Conservation (phyloP, 129 eudicot genomes). For the Tagetes patula region DNA sequence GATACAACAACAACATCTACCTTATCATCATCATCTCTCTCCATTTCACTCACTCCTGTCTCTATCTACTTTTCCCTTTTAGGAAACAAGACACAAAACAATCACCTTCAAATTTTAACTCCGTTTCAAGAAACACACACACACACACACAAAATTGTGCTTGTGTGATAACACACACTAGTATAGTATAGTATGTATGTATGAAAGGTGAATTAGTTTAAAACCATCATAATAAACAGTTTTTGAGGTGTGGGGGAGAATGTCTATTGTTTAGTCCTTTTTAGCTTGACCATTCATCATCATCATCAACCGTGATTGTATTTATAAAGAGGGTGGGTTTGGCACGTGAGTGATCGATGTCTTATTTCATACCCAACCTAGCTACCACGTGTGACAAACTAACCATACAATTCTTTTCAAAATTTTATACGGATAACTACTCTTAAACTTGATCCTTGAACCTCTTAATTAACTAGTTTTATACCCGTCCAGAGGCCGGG, state of each 20-base stretch:
- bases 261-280: conserved; percentile 28
- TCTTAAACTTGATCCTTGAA: too few species aligned
- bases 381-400: conserved; percentile 41
- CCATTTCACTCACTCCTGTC: conserved; percentile 48
- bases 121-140: conserved; percentile 26
- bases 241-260: conserved; percentile 8
- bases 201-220: conserved; percentile 9
- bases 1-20: conserved; percentile 41
- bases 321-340: conserved; percentile 36
- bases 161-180: conserved; percentile 15
- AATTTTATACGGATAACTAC: too few species aligned
- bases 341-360: conserved; percentile 48
- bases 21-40: conserved; percentile 51
- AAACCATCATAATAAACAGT: conserved; percentile 12
- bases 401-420: neutral
- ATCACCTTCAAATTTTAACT: conserved; percentile 13
- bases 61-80: conserved; percentile 26
- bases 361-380: conserved; percentile 30
- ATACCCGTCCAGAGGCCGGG: too few species aligned
- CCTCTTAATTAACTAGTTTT: too few species aligned
- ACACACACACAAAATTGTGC: conserved; percentile 18
- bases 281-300: conserved; percentile 43
- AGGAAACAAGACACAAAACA: neutral
- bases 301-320: conserved; percentile 34
- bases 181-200: neutral